Percentiles rank a stretch among this genome's conserved stretches.
Conservation (phyloP, 306 rosid species). For the Betula pendula region DNA sequence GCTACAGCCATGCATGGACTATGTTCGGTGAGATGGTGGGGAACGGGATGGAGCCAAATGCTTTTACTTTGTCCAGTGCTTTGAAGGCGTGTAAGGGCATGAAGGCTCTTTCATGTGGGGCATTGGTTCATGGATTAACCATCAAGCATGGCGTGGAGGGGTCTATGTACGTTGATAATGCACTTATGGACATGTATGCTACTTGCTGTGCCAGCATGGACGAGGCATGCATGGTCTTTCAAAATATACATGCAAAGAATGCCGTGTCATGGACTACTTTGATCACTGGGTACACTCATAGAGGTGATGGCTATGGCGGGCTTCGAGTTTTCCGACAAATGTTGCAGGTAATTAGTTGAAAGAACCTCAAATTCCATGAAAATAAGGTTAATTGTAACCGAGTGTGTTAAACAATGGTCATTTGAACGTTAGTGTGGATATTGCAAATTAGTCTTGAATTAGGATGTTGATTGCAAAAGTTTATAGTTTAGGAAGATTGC, state of each 20-base stretch:
- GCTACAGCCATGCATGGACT: constrained; percentile 47
- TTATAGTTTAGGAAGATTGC: neutral
- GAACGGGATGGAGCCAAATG: constrained; percentile 47
- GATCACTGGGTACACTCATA: constrained; percentile 74
- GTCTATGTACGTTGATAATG: constrained; percentile 60
- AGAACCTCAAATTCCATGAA: neutral
- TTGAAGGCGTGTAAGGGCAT: constrained; percentile 68
- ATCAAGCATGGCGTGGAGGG: constrained; percentile 52
- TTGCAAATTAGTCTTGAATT: neutral
- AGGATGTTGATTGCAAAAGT: neutral
- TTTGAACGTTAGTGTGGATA: too few relatives aligned
- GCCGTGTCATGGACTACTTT: constrained; percentile 71
- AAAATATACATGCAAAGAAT: constrained; percentile 45
- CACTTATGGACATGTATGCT: constrained; percentile 72
- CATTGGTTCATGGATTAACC: constrained; percentile 53
- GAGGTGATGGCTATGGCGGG: constrained; percentile 58
- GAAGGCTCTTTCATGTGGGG: constrained; percentile 53
- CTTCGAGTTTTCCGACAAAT: constrained; percentile 60
- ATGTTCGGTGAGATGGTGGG: constrained; percentile 54
- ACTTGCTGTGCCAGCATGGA: constrained; percentile 57
- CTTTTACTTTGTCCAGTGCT: constrained; percentile 62
- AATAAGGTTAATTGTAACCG: too few relatives aligned
- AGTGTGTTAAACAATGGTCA: too few relatives aligned
- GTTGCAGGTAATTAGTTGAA: constrained; percentile 49
- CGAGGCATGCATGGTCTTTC: constrained; percentile 52